phyloP scores from a whole-genome alignment of 108 stramenopile species.

The Parmales sp. region DNA sequence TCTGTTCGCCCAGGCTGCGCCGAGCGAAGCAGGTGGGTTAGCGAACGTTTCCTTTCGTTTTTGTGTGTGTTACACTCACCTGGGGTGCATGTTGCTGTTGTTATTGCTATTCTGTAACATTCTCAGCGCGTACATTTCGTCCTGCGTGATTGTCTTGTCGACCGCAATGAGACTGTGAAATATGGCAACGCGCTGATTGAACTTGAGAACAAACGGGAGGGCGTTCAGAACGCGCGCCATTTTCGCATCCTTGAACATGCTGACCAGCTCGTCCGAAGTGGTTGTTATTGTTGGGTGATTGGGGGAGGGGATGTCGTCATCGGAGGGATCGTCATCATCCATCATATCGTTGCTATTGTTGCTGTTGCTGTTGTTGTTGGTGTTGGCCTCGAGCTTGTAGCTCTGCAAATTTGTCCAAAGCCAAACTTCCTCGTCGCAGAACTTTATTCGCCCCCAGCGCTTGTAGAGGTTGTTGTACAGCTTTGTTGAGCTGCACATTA shows the following conservation, averaged over 20 bases:
- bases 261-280: constrained; percentile 23
- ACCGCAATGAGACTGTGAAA: constrained; percentile 57
- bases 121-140: constrained; percentile 26
- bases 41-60: neutral
- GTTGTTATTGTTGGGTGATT: neutral
- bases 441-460: constrained; percentile 67
- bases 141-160: constrained; percentile 49
- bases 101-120: neutral
- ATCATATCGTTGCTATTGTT: constrained; percentile 31
- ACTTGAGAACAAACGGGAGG: constrained; percentile 72
- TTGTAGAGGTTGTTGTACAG: constrained; percentile 70
- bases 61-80: neutral
- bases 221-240: constrained; percentile 67
- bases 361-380: constrained; percentile 34
- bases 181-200: constrained; percentile 61
- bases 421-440: constrained; percentile 65
- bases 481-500: constrained; percentile 73
- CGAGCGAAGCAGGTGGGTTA: neutral
- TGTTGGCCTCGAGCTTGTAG: neutral
- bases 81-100: neutral
- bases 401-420: constrained; percentile 53
- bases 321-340: constrained; percentile 22
- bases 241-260: constrained; percentile 58
- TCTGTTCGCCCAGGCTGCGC: constrained; percentile 32
- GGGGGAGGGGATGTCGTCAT: neutral